Base-by-base conservation (phyloP, 2,329 filamentous ascomycete genomes). In the Epichloe hybrida region DNA sequence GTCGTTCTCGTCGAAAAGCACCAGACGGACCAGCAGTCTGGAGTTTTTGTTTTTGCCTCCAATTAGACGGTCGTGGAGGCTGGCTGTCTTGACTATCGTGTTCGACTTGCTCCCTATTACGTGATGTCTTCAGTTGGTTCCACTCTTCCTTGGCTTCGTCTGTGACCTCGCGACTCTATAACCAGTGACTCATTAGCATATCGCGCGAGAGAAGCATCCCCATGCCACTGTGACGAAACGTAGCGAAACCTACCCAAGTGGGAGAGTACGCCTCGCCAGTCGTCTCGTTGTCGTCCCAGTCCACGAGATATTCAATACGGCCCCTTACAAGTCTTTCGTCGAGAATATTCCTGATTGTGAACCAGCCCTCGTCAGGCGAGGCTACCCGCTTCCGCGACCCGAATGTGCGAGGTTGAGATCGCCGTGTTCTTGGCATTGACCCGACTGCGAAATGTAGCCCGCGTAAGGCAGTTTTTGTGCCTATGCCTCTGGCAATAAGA, bases 201-300 rank as follows among this genome's bases (percentile, higher is more conserved):
- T 27, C 51, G 35, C n/a, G 27, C 27, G 34, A 50, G 4, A 39
- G 27, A 5, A 27, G 38, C 35, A 46, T 43, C 15, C 13, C 11
- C 15, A 34, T 31, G 20, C 9, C 36, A 45, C 39, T 56, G 31
- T 35, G 4, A 37, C 12, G 15, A 31, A n/a, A 17, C n/a, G 34
- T 21, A 44, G n/a, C 9, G 35, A 27, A 57, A 52, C 56, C 36
- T 53, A 65, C 64, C 67, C 69, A 71, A 48, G 62, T 61, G 27
- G 65, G 61, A 31, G 52, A 31, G 52, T 65, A 68, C 13, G 50
- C 27, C 50, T 69, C 54, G 35, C 66, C 65, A 3, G 66, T 66
- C 4, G 52, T 49, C 21, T 48, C 23, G 48, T 66, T 56, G 53
- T 64, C 59, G 49, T 65, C 65, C 68, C 69, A 72, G 50, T 69